Conservation (phyloP, 2,329 filamentous ascomycete species). For the Cladophialophora carrionii region DNA sequence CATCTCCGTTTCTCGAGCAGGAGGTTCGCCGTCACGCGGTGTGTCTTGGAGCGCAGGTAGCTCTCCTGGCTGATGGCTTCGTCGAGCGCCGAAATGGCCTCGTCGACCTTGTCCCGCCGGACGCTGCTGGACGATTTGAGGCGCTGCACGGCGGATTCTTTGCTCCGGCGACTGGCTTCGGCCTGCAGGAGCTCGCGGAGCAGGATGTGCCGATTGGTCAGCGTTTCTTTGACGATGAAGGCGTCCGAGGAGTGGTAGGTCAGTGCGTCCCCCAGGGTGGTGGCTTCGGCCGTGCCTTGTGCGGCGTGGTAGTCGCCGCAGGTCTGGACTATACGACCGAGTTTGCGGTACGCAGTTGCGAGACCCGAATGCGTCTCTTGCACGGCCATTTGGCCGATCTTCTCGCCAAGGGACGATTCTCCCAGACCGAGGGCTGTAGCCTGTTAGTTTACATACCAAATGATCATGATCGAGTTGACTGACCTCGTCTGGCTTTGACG, state of each 20-base stretch:
- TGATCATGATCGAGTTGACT: slow-evolving; percentile 37
- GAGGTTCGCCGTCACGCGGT: slow-evolving; percentile 85
- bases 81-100: slow-evolving; percentile 88
- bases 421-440: slow-evolving; percentile 81
- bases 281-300: slow-evolving; percentile 94
- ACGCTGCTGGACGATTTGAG: slow-evolving; percentile 86
- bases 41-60: slow-evolving; percentile 81
- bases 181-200: slow-evolving; percentile 91
- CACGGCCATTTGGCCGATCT: slow-evolving; percentile 80
- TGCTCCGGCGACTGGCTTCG: slow-evolving; percentile 80
- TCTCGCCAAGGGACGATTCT: slow-evolving; percentile 91
- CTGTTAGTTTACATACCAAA: slow-evolving; percentile 52
- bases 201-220: slow-evolving; percentile 96
- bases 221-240: slow-evolving; percentile 96
- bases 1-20: slow-evolving; percentile 86
- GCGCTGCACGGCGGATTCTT: slow-evolving; percentile 82
- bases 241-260: slow-evolving; percentile 94
- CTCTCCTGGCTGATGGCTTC: slow-evolving; percentile 82
- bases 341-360: slow-evolving; percentile 87
- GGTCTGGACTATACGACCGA: slow-evolving; percentile 89
- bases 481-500: slow-evolving; percentile 89
- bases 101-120: slow-evolving; percentile 92
- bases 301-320: slow-evolving; percentile 95
- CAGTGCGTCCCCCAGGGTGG: slow-evolving; percentile 88
- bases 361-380: slow-evolving; percentile 90